Evolutionary conservation across 2,329 filamentous ascomycete genomes (phyloP).

Genomic region (Parastagonospora avenae): DNA sequence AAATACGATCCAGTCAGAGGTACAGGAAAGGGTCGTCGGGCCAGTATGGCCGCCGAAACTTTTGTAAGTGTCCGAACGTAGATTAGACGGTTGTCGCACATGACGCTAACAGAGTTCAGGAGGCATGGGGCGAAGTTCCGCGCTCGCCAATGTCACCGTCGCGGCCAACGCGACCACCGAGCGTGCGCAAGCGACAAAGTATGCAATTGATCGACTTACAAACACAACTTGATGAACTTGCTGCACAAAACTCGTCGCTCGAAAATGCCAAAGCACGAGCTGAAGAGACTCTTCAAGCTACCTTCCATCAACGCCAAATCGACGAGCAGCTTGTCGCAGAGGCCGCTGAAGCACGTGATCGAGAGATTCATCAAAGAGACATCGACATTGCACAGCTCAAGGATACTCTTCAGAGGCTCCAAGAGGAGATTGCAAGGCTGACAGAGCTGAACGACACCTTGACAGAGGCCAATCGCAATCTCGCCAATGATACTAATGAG

Average conservation of each 20-base stretch:
- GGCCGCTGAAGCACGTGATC: slow-evolving; percentile 67
- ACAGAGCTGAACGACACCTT: slow-evolving; percentile 83
- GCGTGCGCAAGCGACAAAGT: slow-evolving; percentile 95
- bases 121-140: slow-evolving; percentile 90
- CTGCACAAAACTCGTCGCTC: slow-evolving; percentile 82
- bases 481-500: slow-evolving; percentile 76
- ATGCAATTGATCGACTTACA: slow-evolving; percentile 94
- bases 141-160: slow-evolving; percentile 91
- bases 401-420: slow-evolving; percentile 77
- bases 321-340: slow-evolving; percentile 56
- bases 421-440: slow-evolving; percentile 79
- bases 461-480: slow-evolving; percentile 74
- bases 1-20: slow-evolving; percentile 78
- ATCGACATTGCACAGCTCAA: slow-evolving; percentile 83
- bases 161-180: slow-evolving; percentile 89
- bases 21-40: slow-evolving; percentile 83
- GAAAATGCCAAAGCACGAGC: slow-evolving; percentile 72
- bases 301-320: slow-evolving; percentile 59
- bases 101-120: slow-evolving; percentile 60
- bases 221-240: slow-evolving; percentile 79
- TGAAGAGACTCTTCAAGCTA: slow-evolving; percentile 66
- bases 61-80: slow-evolving; percentile 70
- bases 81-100: slow-evolving; percentile 10
- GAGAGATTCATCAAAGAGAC: slow-evolving; percentile 79
- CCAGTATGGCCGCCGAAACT: slow-evolving; percentile 85